Percentiles rank a stretch among this genome's conserved stretches.
phyloP scores from a whole-genome alignment of 257 asterid genomes.

The Plectranthus barbatus region DNA sequence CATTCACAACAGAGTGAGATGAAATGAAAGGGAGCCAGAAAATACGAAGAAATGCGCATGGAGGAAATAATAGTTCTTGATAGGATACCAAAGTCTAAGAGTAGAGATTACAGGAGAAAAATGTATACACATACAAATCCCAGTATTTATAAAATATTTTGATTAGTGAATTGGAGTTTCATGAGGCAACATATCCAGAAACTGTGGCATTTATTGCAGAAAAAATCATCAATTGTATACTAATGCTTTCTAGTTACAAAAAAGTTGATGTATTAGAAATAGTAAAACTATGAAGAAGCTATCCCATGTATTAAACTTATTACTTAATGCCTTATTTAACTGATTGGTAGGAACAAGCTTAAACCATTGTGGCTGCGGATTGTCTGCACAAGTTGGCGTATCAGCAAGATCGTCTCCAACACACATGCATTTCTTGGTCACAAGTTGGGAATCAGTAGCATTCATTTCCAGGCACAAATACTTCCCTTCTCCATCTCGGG shows the following conservation, averaged over 20 bases:
- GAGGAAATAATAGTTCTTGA: constrained; percentile 21
- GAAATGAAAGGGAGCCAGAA: constrained; percentile 1
- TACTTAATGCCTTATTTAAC: no score
- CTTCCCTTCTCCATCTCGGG: constrained; percentile 24
- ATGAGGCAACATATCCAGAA: constrained; percentile 24
- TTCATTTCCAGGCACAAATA: constrained; percentile 51
- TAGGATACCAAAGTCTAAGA: constrained; percentile 11
- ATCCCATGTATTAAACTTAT: no score
- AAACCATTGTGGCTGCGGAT: constrained; percentile 69
- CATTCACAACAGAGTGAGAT: not conserved
- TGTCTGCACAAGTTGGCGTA: constrained; percentile 28
- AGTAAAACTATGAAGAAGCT: no score
- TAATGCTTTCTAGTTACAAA: no score
- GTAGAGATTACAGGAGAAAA: constrained; percentile 14
- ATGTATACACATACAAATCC: constrained; percentile 21
- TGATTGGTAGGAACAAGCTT: constrained; percentile 40
- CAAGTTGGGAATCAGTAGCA: constrained; percentile 14
- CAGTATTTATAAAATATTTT: constrained; percentile 13
- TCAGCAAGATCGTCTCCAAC: constrained; percentile 29
- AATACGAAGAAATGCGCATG: not conserved
- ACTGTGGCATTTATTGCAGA: no score
- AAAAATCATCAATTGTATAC: no score
- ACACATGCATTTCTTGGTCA: constrained; percentile 47
- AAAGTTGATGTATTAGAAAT: no score
- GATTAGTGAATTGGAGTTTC: constrained; percentile 7